phyloP scores from a whole-genome alignment of 2,329 filamentous ascomycete genomes.

The Aphanoascus verrucosus region DNA sequence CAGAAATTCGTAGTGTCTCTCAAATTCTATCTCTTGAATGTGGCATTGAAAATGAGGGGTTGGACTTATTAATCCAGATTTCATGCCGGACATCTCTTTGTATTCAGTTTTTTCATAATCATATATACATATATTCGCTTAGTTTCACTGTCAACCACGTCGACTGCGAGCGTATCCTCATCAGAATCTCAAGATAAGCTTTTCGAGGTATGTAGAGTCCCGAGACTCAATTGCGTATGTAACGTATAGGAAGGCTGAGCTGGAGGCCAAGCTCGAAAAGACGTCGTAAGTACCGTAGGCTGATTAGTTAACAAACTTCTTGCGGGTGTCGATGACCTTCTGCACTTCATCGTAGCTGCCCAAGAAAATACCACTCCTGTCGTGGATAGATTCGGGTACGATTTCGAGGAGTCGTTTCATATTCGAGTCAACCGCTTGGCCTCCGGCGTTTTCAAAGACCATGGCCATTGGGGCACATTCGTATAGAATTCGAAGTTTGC shows the following conservation, averaged over 20 bases:
- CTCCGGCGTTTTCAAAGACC: slow-evolving; percentile 96
- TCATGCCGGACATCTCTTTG: neutral
- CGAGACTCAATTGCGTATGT: neutral
- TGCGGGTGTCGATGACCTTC: slow-evolving; percentile 80
- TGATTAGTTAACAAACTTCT: slow-evolving; percentile 29
- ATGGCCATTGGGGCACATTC: slow-evolving; percentile 99
- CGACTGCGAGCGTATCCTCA: neutral
- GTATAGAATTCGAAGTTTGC: slow-evolving; percentile 92
- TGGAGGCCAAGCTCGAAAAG: slow-evolving; percentile 21
- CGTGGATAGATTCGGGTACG: slow-evolving; percentile 84
- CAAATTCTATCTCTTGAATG: no score
- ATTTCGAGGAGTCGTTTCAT: slow-evolving; percentile 87
- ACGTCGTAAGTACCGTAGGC: slow-evolving; percentile 30
- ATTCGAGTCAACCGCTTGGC: slow-evolving; percentile 79
- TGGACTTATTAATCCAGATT: neutral
- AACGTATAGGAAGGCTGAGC: neutral
- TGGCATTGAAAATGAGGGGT: no score
- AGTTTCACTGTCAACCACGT: neutral
- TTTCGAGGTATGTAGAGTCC: neutral
- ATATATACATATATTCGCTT: slow-evolving; percentile 3
- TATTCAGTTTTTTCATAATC: slow-evolving; percentile 5
- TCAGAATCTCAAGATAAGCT: neutral
- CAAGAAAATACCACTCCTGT: slow-evolving; percentile 90
- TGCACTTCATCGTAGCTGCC: slow-evolving; percentile 91
- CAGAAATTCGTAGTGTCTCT: no score